phyloP scores from a whole-genome alignment of 257 asterid genomes.

The Jacaranda mimosifolia region DNA sequence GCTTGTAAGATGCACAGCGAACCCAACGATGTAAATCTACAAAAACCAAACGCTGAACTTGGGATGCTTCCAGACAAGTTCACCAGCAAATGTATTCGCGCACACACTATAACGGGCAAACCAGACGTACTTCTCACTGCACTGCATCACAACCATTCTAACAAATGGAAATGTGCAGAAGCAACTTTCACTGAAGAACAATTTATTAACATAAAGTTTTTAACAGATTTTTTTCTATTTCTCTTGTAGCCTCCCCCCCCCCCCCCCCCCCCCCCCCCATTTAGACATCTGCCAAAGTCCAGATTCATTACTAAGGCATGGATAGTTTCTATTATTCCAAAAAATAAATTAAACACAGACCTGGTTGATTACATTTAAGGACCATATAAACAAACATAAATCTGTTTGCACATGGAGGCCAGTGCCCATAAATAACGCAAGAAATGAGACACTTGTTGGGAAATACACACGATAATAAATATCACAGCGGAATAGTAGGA shows the following conservation, averaged over 20 bases:
- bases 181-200: too few relatives aligned
- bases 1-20: conserved; percentile 8
- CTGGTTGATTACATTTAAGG: neutral
- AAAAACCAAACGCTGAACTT: neutral
- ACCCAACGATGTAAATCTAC: conserved; percentile 29
- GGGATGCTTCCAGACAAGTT: too few relatives aligned
- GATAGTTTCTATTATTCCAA: neutral
- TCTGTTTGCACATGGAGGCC: neutral
- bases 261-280: too few relatives aligned
- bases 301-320: neutral
- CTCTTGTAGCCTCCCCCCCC: neutral
- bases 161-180: neutral
- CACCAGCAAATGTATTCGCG: too few relatives aligned
- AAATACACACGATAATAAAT: too few relatives aligned
- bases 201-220: too few relatives aligned
- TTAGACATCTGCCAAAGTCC: too few relatives aligned
- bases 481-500: too few relatives aligned
- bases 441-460: neutral
- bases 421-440: neutral
- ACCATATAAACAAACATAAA: neutral
- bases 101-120: neutral
- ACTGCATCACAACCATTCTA: too few relatives aligned
- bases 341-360: neutral
- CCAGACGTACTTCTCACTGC: too few relatives aligned
- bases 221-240: too few relatives aligned